Percentiles rank a stretch among this genome's conserved stretches.
phyloP scores from a whole-genome alignment of 2,329 filamentous ascomycete species.

The Penicillium polonicum region DNA sequence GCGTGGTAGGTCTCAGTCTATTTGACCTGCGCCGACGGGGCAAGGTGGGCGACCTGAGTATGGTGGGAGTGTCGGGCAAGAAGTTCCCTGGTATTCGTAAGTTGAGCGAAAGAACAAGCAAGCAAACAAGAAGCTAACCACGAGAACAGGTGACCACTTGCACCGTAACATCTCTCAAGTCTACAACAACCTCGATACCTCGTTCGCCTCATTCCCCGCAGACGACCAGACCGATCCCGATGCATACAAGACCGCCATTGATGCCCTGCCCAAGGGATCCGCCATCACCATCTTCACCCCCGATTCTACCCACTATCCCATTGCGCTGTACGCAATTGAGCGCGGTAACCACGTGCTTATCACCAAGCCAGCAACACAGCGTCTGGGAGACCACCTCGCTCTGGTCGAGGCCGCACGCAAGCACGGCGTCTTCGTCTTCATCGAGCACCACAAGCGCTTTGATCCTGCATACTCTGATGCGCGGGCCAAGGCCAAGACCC shows the following conservation, averaged over 20 bases:
- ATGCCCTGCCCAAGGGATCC: conserved; percentile 74
- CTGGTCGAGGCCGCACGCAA: conserved; percentile 71
- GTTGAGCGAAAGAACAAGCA: conserved; percentile 31
- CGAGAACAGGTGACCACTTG: conserved; percentile 67
- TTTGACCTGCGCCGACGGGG: conserved; percentile 86
- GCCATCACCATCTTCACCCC: conserved; percentile 96
- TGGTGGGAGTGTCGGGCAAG: conserved; percentile 84
- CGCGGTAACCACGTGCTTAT: conserved; percentile 85
- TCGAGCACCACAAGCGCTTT: conserved; percentile 96
- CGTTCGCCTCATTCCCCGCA: conserved; percentile 78
- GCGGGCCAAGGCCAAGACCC: conserved; percentile 67
- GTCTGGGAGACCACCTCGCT: conserved; percentile 72
- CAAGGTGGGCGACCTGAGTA: conserved; percentile 80
- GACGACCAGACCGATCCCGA: conserved; percentile 71
- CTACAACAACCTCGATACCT: conserved; percentile 86
- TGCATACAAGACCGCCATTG: conserved; percentile 85
- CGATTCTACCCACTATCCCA: conserved; percentile 88
- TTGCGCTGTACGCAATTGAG: conserved; percentile 88
- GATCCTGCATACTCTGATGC: conserved; percentile 92
- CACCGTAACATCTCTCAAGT: conserved; percentile 81
- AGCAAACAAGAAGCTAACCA: conserved; percentile 11
- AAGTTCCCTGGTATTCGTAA: conserved; percentile 90
- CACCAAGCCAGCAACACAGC: conserved; percentile 90
- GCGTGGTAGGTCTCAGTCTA: conserved; percentile 84
- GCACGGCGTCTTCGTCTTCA: conserved; percentile 81